phyloP scores from a whole-genome alignment of 176 grass and related monocot genomes.

The Paspalum vaginatum region DNA sequence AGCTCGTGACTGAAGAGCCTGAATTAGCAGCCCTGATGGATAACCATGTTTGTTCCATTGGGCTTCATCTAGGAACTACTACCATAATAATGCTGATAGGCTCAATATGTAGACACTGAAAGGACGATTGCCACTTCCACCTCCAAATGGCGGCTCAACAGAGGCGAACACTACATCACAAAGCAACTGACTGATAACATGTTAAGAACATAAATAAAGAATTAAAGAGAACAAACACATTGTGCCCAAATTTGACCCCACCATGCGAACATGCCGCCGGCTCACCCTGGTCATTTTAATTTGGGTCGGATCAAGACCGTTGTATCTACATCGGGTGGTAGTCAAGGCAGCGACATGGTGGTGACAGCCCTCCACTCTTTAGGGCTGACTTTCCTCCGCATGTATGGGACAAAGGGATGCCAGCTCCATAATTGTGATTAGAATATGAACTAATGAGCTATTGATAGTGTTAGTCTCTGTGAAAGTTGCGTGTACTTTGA shows the following conservation, averaged over 20 bases:
- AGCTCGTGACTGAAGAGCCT: background rate
- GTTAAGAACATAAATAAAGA: background rate
- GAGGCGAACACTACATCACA: constrained; percentile 1
- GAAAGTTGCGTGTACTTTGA: constrained; percentile 29
- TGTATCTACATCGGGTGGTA: constrained; percentile 10
- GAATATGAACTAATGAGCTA: constrained; percentile 26
- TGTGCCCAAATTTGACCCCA: background rate
- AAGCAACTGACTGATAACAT: background rate
- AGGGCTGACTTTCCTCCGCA: constrained; percentile 20
- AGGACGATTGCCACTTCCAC: background rate
- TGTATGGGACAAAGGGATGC: constrained; percentile 17
- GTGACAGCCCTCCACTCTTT: constrained; percentile 43
- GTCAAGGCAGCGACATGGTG: constrained; percentile 7
- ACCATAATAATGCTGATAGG: background rate
- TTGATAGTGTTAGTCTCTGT: constrained; percentile 20
- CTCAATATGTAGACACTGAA: background rate
- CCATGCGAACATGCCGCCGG: constrained; percentile 8
- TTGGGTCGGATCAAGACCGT: background rate
- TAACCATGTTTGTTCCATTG: constrained; percentile 3
- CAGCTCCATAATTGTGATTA: constrained; percentile 39
- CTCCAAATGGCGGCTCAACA: constrained; percentile 36
- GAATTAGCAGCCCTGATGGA: background rate
- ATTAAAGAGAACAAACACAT: background rate
- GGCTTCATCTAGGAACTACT: background rate
- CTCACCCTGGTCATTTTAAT: background rate